Evolutionary conservation across 2,329 filamentous ascomycete species (phyloP), one percentile per base, ranked within the genome.

Genomic region (Fusarium equiseti): DNA sequence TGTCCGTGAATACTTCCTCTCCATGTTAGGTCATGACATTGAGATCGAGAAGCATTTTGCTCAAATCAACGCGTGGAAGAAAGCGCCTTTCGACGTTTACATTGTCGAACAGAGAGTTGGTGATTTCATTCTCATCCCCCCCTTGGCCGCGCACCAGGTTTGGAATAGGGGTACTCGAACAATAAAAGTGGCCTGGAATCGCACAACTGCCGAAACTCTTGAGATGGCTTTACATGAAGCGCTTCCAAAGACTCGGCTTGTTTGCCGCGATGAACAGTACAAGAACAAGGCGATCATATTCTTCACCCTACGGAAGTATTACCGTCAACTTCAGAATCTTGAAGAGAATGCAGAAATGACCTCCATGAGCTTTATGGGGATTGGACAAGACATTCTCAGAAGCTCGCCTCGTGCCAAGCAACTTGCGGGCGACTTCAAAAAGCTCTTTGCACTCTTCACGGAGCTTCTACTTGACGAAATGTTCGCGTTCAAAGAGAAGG

Each of bases 151-250:
- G 0, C 96, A 99, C 79, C 96, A 99, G 78, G 96, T 99, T 12
- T 99, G 96, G 96, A 99, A 99, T 77, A 89, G 95, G 51, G 96
- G 96, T 22, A 98, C 95, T 4, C 87, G 95, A 46, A 99, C 96
- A 0, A 94, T 98, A 88, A 99, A 99, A 79, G 94, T 97, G 10
- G 96, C 96, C 0, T 99, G 96, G 96, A 99, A 99, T 79, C 89
- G 96, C 27, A 98, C 94, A 0, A 98, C 95, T 0, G 92, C 92
- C 4, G 94, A 98, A 76, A 98, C 96, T 0, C 86, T 99, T 6
- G 92, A 95, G 70, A 84, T 97, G 79, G 96, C 95, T 1, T 80
- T 98, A 22, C 87, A 90, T 63, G 96, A 98, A 82, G 94, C 95
- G 1, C 85, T 99, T 5, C 94, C 95, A 1, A 94, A 94, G 73